Conservation (phyloP, 495 filamentous ascomycete species). For the Neurospora terricola region DNA sequence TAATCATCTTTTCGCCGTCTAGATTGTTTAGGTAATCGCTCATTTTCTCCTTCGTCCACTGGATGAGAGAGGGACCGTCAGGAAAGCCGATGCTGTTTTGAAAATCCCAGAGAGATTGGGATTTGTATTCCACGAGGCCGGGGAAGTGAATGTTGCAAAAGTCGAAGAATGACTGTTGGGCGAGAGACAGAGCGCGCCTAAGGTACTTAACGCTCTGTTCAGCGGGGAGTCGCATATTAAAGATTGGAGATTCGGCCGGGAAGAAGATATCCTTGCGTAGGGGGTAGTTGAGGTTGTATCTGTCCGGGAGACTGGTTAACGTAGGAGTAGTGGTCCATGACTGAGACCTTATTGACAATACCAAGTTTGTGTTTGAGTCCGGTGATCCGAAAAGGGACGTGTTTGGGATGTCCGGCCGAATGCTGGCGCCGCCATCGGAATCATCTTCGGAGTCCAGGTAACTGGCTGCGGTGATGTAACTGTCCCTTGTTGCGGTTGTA, state of each 20-base stretch:
- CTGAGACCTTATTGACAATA: not conserved
- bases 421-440: not conserved
- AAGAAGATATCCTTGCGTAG: too few relatives aligned
- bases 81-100: not conserved
- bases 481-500: not conserved
- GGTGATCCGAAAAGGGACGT: not conserved
- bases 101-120: not conserved
- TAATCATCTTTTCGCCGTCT: not conserved
- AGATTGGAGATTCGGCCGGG: not conserved
- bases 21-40: not conserved
- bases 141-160: not conserved
- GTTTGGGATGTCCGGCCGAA: not conserved
- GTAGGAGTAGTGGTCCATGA: not conserved
- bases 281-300: too few relatives aligned
- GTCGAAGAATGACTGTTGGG: not conserved
- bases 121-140: not conserved
- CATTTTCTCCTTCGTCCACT: not conserved
- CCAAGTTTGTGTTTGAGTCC: not conserved
- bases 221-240: not conserved
- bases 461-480: not conserved
- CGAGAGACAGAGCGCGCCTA: not conserved
- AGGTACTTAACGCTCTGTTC: not conserved
- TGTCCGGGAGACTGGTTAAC: too few relatives aligned
- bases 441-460: not conserved
- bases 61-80: not conserved